Conservation (phyloP, 2,329 filamentous ascomycete species). For the Metarhizium sp. region DNA sequence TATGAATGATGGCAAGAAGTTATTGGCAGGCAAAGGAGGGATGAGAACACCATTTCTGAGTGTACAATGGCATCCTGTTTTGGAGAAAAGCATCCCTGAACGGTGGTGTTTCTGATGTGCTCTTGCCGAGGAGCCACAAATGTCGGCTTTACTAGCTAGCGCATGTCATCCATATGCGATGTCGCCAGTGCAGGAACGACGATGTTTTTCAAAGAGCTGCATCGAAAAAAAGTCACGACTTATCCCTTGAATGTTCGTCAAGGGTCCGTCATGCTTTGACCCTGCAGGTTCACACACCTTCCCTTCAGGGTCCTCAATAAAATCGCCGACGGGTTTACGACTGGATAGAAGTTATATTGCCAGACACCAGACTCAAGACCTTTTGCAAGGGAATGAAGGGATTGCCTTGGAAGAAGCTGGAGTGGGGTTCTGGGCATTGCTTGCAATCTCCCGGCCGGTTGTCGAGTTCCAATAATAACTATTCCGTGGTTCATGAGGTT, state of each 20-base stretch:
- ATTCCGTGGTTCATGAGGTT: not conserved
- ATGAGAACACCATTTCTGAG: not conserved
- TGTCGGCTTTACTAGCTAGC: not conserved
- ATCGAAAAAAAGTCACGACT: not conserved
- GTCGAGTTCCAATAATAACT: not conserved
- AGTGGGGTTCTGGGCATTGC: not conserved
- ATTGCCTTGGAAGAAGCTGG: not conserved
- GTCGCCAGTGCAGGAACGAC: not conserved
- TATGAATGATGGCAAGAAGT: not conserved
- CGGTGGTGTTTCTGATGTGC: not conserved
- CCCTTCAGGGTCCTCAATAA: not conserved
- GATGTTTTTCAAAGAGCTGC: not conserved
- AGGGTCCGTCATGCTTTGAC: not conserved
- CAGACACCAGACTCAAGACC: not conserved
- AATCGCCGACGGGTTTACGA: not conserved
- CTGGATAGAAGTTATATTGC: not conserved
- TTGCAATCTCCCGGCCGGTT: not conserved
- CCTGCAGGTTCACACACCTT: not conserved
- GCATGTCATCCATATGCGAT: no score
- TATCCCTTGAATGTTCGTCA: conserved; percentile 1
- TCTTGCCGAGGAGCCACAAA: not conserved
- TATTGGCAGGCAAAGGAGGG: not conserved
- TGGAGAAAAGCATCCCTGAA: not conserved
- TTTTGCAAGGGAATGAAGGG: not conserved
- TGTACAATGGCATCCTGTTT: not conserved